Evolutionary conservation across 371 early-diverging fungal genomes (phyloP).

Genomic region (Dichotomocladium elegans): DNA sequence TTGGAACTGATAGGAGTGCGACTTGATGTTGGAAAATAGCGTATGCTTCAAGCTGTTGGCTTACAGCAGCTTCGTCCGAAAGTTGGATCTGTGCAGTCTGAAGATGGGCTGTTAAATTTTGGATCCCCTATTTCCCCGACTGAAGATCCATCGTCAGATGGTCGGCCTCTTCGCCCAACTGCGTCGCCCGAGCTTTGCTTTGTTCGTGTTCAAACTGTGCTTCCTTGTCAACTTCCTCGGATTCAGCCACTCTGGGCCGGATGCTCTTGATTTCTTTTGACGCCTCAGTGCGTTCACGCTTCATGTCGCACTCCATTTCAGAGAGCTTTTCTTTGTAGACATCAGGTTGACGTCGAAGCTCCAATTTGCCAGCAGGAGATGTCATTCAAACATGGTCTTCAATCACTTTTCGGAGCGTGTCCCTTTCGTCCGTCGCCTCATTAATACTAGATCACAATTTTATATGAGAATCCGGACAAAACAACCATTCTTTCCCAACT

Average conservation of each 20-base stretch:
- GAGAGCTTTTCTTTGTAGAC: neutral
- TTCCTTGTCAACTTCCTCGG: neutral
- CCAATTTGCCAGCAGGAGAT: neutral
- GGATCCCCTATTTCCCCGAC: neutral
- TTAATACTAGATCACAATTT: too few species aligned
- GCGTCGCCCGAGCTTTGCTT: neutral
- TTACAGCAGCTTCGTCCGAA: neutral
- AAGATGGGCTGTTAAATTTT: neutral
- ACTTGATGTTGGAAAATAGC: neutral
- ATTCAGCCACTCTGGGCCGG: neutral
- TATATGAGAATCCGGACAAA: too few species aligned
- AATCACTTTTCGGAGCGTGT: neutral
- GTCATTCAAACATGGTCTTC: neutral
- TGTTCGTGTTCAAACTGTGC: neutral
- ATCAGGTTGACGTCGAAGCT: neutral
- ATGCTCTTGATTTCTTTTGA: neutral
- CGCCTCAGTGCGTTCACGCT: neutral
- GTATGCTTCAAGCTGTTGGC: neutral
- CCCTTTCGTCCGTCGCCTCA: neutral
- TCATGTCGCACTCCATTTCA: neutral
- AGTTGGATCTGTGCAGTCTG: neutral
- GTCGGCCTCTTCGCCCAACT: neutral
- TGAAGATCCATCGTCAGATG: neutral
- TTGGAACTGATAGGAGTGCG: too few species aligned
- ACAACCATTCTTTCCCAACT: neutral